A percentile compares a stretch with the other conserved stretches of the same genome.
Evolutionary conservation across 441 rosid genomes (phyloP).

Genomic region (Mallotus japonicus): DNA sequence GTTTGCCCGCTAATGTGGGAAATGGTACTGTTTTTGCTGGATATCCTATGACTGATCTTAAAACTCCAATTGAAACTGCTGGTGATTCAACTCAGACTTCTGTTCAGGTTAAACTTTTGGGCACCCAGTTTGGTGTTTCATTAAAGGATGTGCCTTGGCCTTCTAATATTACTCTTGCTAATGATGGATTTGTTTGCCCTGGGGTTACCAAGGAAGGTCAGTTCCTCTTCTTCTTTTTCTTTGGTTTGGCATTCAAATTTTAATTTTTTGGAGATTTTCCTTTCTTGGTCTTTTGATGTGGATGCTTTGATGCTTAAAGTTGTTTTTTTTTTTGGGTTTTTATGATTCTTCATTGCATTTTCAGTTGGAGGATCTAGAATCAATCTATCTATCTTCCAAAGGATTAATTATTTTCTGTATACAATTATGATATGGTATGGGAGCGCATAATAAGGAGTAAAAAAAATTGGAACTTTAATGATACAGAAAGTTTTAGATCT

Average conservation of each 20-base stretch:
- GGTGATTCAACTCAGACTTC: slow-evolving; percentile 82
- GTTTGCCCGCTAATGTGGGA: slow-evolving; percentile 58
- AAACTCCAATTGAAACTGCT: slow-evolving; percentile 85
- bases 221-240: too few relatives aligned
- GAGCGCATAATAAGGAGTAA: not conserved
- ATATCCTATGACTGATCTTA: slow-evolving; percentile 71
- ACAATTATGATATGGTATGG: not conserved
- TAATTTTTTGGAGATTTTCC: not conserved
- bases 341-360: not conserved
- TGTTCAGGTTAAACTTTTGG: slow-evolving; percentile 62
- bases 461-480: not conserved
- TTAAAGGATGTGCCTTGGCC: slow-evolving; percentile 68
- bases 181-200: slow-evolving; percentile 73
- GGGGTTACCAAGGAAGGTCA: slow-evolving; percentile 52
- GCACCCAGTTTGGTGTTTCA: slow-evolving; percentile 86
- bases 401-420: not conserved
- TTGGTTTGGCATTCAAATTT: not conserved
- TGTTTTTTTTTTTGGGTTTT: not conserved
- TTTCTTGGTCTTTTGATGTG: not conserved
- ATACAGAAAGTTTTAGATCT: slow-evolving; percentile 10
- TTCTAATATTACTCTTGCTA: slow-evolving; percentile 55
- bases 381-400: not conserved
- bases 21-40: slow-evolving; percentile 81
- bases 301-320: not conserved
- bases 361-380: not conserved